Conservation (phyloP, 2,329 filamentous ascomycete species). For the Xylaria sp. region DNA sequence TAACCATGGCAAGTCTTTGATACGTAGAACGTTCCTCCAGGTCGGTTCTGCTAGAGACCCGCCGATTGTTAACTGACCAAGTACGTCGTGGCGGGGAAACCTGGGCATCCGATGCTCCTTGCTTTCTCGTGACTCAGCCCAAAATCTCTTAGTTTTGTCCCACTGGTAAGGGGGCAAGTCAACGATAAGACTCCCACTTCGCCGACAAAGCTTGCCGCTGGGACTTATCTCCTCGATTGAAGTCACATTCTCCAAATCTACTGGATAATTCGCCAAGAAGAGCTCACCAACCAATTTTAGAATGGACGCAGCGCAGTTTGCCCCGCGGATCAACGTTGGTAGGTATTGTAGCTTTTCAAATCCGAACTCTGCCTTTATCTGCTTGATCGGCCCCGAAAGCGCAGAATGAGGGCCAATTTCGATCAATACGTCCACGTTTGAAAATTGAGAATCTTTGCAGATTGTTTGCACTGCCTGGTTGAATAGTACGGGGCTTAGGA, state of each 20-base stretch:
- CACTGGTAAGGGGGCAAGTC: slow-evolving; percentile 24
- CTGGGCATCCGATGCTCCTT: not conserved
- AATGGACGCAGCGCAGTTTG: not conserved
- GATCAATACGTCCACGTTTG: slow-evolving; percentile 1
- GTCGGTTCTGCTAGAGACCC: not conserved
- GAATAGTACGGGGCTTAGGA: slow-evolving; percentile 18
- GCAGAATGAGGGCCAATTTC: slow-evolving; percentile 25
- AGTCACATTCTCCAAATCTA: not conserved
- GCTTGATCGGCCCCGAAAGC: slow-evolving; percentile 5
- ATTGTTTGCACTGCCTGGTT: slow-evolving; percentile 1
- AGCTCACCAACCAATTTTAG: slow-evolving; percentile 11
- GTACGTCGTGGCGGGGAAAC: slow-evolving; percentile 8
- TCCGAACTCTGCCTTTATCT: not conserved
- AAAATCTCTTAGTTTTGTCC: not conserved
- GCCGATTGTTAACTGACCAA: not conserved
- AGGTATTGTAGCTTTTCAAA: not conserved
- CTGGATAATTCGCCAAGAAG: not conserved
- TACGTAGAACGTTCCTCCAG: slow-evolving; percentile 18
- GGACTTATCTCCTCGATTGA: not conserved
- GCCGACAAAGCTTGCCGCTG: not conserved
- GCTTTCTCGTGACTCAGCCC: slow-evolving; percentile 10
- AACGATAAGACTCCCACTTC: not conserved
- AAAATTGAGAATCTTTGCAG: not conserved
- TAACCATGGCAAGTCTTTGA: slow-evolving; percentile 19
- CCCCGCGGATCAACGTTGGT: not conserved